Evolutionary conservation across 768 basidiomycete species (phyloP), one percentile per base, ranked within the genome.

Genomic region (Rubroboletus pulcherrimus): DNA sequence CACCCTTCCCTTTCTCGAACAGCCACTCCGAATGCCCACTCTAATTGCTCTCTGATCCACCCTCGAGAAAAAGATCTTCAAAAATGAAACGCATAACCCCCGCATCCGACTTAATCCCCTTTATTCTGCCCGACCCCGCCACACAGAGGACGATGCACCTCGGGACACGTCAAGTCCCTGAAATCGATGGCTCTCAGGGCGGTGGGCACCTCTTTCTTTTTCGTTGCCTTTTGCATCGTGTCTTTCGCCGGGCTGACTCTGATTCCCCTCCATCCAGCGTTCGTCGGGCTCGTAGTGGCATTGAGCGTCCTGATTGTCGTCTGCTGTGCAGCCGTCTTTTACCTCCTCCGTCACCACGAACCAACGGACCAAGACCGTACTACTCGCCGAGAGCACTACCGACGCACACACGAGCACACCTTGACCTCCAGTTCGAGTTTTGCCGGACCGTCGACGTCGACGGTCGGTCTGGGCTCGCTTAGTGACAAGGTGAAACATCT

Each of bases 221-320:
- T 14, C 19, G 7, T n/a, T 14, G 10, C 31, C 30, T 7, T 15
- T 24, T 47, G 19, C 4, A 11, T 40, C 31, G 37, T 11, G 5
- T 29, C 8, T 11, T 14, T 14, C 19, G 7, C 15, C 15, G 8
- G 11, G 1, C 48, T 52, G 40, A 61, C 39, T 21, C 21, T 26
- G 0, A 9, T 62, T 24, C 5, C 54, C 7, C 8, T 26, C 12
- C 29, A 10, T 21, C n/a, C 19, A 59, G 86, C 78, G 11, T 89
- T 89, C 72, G 78, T 88, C 59, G 82, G 71, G 4, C 70, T 89
- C 38, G 75, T 89, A 39, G 79, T 86, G 37, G 67, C 73, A 43
- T 76, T 89, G 40, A 72, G 75, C 53, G 58, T 80, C 54, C 71
- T 89, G 51, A 80, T 87, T 66, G 59, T 85, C 55, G 63, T 74